Evolutionary conservation across 176 grass and related monocot genomes (phyloP), one percentile per base, ranked within the genome.

Genomic region (Bromus sterilis): DNA sequence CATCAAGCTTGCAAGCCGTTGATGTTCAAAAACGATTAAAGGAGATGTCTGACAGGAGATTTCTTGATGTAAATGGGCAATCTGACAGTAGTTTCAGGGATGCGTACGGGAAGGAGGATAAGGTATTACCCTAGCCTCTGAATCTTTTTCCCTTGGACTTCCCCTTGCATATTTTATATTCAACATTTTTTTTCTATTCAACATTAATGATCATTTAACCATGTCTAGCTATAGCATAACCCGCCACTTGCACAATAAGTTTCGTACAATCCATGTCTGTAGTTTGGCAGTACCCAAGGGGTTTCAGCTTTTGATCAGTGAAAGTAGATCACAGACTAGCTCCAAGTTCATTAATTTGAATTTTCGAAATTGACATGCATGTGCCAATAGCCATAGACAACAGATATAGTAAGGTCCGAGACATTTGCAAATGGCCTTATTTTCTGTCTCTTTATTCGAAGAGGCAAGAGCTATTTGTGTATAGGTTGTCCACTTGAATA

Each of bases 11-110:
- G 36, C 95, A 95, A 78, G 53, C 86, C 61, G 84, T 89, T 64
- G 93, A 98, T 84, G 88, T 98, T 87, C 95, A 98, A 72, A 95
- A 95, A 77, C 91, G 75, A 66, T 86, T 98, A 41, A 95, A 95
- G 76, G 90, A 90, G 36, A 72, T 93, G 78, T 94, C 95, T 70
- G 92, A 98, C 77, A 89, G 55, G 80, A 90, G 90, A 83, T 98
- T 95, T 83, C 36, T 87, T 39, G 78, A 91, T 58, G 75, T 46
- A 82, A 88, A 81, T 69, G 76, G 75, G 35, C 90, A 89, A 65
- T 89, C 79, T 63, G 88, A 98, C 76, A 65, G 87, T 46, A 79
- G 79, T 86, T 89, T 77, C 63, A 88, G 68, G 40, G 88, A 94
- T 56, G 49, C 66, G 32, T 84, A 82, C 15, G 87, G 89, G 55